Conservation (phyloP, 2,329 filamentous ascomycete species). For the Zopfia rhizophila region DNA sequence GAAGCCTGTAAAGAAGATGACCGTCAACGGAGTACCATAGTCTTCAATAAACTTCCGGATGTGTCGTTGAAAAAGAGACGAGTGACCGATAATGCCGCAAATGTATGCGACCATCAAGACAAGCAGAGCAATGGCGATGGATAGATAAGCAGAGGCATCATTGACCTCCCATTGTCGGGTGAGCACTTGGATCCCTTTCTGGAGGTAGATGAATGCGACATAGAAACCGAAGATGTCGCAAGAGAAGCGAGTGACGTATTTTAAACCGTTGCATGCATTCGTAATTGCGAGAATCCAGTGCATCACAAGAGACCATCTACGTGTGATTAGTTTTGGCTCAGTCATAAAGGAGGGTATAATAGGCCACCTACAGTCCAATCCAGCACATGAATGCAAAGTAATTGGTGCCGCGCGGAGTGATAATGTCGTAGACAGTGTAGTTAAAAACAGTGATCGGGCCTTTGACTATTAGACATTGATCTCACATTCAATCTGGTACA, state of each 20-base stretch:
- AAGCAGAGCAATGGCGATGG: slow-evolving; percentile 78
- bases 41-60: slow-evolving; percentile 87
- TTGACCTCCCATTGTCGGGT: slow-evolving; percentile 74
- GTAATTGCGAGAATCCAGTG: slow-evolving; percentile 86
- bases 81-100: slow-evolving; percentile 76
- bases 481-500: slow-evolving; percentile 15
- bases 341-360: neutral
- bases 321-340: neutral
- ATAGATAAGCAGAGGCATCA: slow-evolving; percentile 77
- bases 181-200: slow-evolving; percentile 89
- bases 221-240: slow-evolving; percentile 97
- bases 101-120: slow-evolving; percentile 81
- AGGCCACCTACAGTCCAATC: slow-evolving; percentile 75
- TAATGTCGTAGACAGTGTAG: slow-evolving; percentile 92
- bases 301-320: slow-evolving; percentile 82
- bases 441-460: slow-evolving; percentile 94
- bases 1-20: slow-evolving; percentile 88
- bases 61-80: slow-evolving; percentile 77
- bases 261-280: slow-evolving; percentile 88
- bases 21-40: slow-evolving; percentile 76
- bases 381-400: slow-evolving; percentile 93
- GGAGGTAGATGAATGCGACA: slow-evolving; percentile 89
- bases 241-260: slow-evolving; percentile 89
- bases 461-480: slow-evolving; percentile 33
- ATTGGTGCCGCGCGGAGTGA: slow-evolving; percentile 78